Evolutionary conservation across 2,329 filamentous ascomycete species (phyloP), one percentile per base, ranked within the genome.

Genomic region (Xylaria digitata): DNA sequence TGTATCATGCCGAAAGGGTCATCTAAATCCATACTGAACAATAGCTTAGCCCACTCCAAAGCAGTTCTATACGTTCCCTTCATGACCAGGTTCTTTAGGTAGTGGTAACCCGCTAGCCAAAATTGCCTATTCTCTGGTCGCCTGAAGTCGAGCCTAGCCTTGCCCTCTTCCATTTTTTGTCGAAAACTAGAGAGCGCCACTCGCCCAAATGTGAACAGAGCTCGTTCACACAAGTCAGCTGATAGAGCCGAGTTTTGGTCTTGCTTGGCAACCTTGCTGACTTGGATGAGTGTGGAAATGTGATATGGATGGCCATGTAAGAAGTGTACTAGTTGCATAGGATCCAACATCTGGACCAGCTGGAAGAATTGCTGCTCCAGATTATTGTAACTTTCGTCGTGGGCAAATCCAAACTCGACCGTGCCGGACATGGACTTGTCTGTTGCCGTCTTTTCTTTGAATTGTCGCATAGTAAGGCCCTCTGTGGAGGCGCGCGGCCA

Each of bases 11-110:
- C 92, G 74, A 97, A 97, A 0, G 94, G 94, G 76, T 99, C 96
- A 3, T 84, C 82, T 54, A 89, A 89, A 71, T 94, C 88, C 65
- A 98, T 80, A 65, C 90, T 87, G 34, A 96, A 84, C 9, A 97
- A 83, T 6, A 98, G 81, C 80, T 96, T 97, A 6, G 92, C 87
- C 94, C 96, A 99, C 79, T 98, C 96, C 54, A 97, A 89, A 0
- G 94, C 93, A 0, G 96, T 98, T 53, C 94, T 87, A 84, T 93
- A 97, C 1, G 95, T 97, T n/a, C 94, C 94, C 73, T 96, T 95
- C 80, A 93, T 90, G 17, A 93, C 86, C 23, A 99, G 83, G 71
- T 93, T 96, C 72, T 87, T 88, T 73, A 98, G 90, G 74, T 97
- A 97, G 72, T 94, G 89, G 83, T 94, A 97, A 8, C 90, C 92